Evolutionary conservation across 768 basidiomycete genomes (phyloP).

Genomic region (Pulveroboletus frians): DNA sequence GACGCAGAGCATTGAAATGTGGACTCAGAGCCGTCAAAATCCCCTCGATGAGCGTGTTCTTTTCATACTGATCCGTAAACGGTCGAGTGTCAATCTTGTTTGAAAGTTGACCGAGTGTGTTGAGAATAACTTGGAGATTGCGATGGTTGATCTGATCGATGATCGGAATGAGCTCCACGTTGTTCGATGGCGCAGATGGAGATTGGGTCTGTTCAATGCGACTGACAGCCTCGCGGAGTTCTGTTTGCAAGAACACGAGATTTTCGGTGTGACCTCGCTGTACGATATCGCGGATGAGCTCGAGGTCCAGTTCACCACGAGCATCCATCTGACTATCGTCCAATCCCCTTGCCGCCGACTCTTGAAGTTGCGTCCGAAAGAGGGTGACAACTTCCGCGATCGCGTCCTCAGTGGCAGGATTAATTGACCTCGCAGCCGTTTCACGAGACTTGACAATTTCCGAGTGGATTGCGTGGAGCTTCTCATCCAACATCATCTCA

Average conservation of each 20-base stretch:
- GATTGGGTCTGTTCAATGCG: constrained; percentile 33
- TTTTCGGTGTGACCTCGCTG: constrained; percentile 63
- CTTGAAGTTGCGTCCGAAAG: constrained; percentile 63
- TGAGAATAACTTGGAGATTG: constrained; percentile 55
- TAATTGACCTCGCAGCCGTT: constrained; percentile 29
- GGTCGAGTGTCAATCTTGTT: constrained; percentile 32
- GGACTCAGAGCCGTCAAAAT: constrained; percentile 56
- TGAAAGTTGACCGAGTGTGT: constrained; percentile 49
- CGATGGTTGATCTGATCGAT: constrained; percentile 57
- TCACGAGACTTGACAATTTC: constrained; percentile 31
- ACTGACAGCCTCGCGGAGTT: constrained; percentile 49
- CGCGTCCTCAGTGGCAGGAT: constrained; percentile 52
- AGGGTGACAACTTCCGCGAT: constrained; percentile 62
- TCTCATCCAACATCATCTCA: constrained; percentile 63
- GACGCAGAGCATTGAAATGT: constrained; percentile 52
- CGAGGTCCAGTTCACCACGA: constrained; percentile 73
- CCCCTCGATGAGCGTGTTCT: constrained; percentile 57
- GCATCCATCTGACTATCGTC: constrained; percentile 68
- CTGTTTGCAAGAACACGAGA: constrained; percentile 51
- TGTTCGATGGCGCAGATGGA: constrained; percentile 8
- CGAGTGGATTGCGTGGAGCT: constrained; percentile 47
- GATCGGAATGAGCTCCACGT: constrained; percentile 36
- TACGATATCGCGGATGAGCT: constrained; percentile 64
- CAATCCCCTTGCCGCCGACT: constrained; percentile 49
- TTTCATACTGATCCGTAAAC: constrained; percentile 40